These are phyloP conservation scores for Ophiostoma tasmaniense DNA, from an alignment of 2,329 filamentous ascomycete genomes.

Conservation along the genomic window DNA sequence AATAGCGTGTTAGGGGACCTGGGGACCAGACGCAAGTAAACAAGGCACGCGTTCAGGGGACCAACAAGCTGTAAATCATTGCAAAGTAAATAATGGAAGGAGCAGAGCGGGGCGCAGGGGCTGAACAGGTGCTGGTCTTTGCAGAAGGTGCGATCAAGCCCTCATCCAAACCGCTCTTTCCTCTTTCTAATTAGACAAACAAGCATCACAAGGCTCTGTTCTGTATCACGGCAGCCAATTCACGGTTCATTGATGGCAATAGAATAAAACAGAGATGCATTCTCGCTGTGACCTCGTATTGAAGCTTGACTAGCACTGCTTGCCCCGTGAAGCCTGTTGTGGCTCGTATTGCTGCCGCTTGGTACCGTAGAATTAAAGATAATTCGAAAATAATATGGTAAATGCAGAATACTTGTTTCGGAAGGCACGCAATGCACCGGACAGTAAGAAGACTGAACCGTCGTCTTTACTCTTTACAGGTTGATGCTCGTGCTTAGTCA, in stretches of 20 bases:
- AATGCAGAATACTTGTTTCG: neutral
- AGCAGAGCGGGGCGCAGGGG: neutral
- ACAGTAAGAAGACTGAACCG: neutral
- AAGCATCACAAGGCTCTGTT: neutral
- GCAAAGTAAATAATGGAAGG: neutral
- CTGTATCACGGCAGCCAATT: too few relatives aligned
- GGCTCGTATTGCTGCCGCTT: slow-evolving; percentile 2
- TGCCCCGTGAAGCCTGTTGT: neutral
- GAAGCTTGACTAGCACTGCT: neutral
- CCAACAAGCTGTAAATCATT: neutral
- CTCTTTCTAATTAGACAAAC: neutral
- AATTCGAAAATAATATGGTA: neutral
- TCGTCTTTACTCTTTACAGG: too few relatives aligned
- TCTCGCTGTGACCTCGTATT: slow-evolving; percentile 1
- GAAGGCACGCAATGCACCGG: neutral
- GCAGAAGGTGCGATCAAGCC: neutral
- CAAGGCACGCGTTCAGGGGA: neutral
- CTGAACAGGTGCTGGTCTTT: neutral
- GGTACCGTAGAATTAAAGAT: neutral
- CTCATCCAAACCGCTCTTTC: neutral
- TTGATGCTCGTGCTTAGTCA: neutral
- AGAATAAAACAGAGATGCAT: too few relatives aligned
- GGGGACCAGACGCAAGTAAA: neutral
- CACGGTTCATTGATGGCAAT: neutral
- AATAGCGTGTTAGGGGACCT: neutral